phyloP scores from a whole-genome alignment of 2,329 filamentous ascomycete species.

The Claviceps capensis region DNA sequence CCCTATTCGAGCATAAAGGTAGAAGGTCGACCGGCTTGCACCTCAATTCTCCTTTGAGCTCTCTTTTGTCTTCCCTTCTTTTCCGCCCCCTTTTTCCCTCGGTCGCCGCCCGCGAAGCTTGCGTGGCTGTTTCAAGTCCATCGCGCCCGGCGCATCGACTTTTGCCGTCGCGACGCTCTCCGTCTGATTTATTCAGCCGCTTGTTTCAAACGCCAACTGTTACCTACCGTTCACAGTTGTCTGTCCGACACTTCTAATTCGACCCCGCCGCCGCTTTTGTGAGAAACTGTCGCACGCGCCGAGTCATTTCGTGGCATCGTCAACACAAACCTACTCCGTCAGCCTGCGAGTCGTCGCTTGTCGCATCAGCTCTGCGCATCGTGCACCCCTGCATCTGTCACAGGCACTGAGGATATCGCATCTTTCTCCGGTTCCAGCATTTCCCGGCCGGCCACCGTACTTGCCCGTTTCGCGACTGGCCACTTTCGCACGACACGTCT shows the following conservation, averaged over 20 bases:
- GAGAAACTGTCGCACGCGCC: neutral
- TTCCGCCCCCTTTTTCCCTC: neutral
- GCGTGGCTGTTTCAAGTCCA: neutral
- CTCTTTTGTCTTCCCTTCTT: neutral
- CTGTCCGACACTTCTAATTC: neutral
- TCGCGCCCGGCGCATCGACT: slow-evolving; percentile 3
- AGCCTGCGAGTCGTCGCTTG: neutral
- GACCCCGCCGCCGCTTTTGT: neutral
- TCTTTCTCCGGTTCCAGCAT: neutral
- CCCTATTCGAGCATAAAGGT: neutral
- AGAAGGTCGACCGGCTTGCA: neutral
- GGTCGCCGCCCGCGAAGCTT: neutral
- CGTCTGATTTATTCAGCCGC: neutral
- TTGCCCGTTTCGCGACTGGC: neutral
- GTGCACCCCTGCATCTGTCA: neutral
- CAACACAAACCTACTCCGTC: neutral
- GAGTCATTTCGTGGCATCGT: neutral
- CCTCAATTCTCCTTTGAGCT: neutral
- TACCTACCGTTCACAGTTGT: slow-evolving; percentile 3
- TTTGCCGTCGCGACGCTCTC: slow-evolving; percentile 2
- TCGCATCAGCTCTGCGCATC: neutral
- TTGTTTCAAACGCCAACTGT: slow-evolving; percentile 4
- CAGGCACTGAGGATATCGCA: neutral
- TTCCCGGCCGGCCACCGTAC: neutral
- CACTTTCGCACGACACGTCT: neutral